Evolutionary conservation across 495 filamentous ascomycete species (phyloP).

Genomic region (Lepidopterella palustris): DNA sequence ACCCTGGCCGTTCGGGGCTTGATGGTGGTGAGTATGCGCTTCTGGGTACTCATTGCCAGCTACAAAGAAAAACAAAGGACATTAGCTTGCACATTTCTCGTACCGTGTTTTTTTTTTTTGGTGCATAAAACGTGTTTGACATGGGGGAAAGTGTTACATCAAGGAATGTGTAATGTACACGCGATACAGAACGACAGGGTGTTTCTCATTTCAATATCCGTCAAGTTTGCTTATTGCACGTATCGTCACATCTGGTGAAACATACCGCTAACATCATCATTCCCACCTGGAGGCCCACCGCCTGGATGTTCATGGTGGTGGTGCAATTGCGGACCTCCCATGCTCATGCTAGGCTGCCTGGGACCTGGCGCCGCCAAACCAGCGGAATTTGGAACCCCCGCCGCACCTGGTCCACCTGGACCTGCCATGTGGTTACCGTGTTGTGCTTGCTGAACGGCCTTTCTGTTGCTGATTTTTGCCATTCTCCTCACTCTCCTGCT

Average conservation of each 20-base stretch:
- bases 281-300: slow-evolving; percentile 57
- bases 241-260: slow-evolving; percentile 45
- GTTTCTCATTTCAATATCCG: slow-evolving; percentile 24
- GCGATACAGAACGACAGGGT: slow-evolving; percentile 29
- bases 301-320: slow-evolving; percentile 78
- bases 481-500: slow-evolving; percentile 87
- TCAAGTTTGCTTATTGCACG: slow-evolving; percentile 35
- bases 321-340: slow-evolving; percentile 62
- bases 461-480: slow-evolving; percentile 89
- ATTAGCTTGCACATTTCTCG: slow-evolving; percentile 40
- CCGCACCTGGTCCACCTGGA: slow-evolving; percentile 45
- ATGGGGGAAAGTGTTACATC: slow-evolving; percentile 45
- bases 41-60: slow-evolving; percentile 52
- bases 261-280: slow-evolving; percentile 93
- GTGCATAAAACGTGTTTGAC: slow-evolving; percentile 17
- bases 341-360: slow-evolving; percentile 42
- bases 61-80: slow-evolving; percentile 38
- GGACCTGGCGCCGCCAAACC: slow-evolving; percentile 28
- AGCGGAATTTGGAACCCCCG: slow-evolving; percentile 31
- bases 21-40: slow-evolving; percentile 60
- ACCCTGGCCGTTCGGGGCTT: slow-evolving; percentile 38
- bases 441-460: slow-evolving; percentile 45
- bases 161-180: slow-evolving; percentile 45
- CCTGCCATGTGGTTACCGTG: slow-evolving; percentile 47
- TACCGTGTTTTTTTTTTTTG: slow-evolving; percentile 8